Evolutionary conservation across 208 protist genomes (phyloP).

Genomic region (Trypanosoma vivax): DNA sequence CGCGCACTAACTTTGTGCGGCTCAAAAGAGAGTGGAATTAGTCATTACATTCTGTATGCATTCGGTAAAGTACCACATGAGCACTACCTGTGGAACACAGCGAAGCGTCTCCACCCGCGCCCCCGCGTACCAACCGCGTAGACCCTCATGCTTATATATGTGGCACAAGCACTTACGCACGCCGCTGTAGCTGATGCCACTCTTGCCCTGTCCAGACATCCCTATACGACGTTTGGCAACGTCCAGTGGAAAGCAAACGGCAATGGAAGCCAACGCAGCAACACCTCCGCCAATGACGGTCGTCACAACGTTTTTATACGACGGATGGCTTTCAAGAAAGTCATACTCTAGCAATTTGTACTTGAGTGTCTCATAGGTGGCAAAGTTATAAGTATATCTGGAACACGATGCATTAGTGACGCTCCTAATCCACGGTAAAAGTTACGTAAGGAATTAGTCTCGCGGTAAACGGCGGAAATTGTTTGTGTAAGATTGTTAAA

Average conservation of each 20-base stretch:
- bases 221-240: conserved; percentile 83
- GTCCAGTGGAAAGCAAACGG: conserved; percentile 72
- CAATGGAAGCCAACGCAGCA: conserved; percentile 71
- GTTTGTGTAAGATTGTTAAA: conserved; percentile 66
- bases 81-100: conserved; percentile 83
- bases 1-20: not conserved
- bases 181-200: conserved; percentile 54
- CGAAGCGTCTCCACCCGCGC: conserved; percentile 63
- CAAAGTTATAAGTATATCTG: conserved; percentile 85
- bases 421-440: conserved; percentile 85
- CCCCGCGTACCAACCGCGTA: conserved; percentile 76
- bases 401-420: conserved; percentile 79
- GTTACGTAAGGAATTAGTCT: conserved; percentile 72
- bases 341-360: conserved; percentile 50
- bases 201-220: conserved; percentile 71
- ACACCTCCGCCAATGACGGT: conserved; percentile 60
- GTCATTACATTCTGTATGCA: conserved; percentile 45
- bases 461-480: conserved; percentile 47
- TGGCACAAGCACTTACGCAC: conserved; percentile 56
- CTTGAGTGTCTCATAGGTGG: conserved; percentile 86
- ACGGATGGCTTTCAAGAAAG: conserved; percentile 24
- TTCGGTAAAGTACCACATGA: conserved; percentile 90
- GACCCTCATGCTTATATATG: conserved; percentile 64
- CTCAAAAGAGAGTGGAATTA: not conserved
- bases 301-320: conserved; percentile 34